Evolutionary conservation across 495 filamentous ascomycete genomes (phyloP), one percentile per base, ranked within the genome.

Genomic region (Penicillium samsonianum): DNA sequence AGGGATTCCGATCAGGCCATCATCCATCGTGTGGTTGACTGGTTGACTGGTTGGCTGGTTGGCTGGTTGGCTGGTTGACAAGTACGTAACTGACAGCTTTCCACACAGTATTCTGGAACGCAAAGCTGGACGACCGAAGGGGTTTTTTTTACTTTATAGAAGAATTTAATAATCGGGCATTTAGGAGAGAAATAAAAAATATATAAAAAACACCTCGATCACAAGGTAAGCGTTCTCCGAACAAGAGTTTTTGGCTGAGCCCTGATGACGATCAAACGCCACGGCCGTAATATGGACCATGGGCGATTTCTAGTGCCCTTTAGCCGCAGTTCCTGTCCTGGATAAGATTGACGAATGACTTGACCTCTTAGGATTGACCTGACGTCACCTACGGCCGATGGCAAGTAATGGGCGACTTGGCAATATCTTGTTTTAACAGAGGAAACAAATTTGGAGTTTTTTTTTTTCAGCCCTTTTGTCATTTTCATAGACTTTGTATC

Each of bases 191-290:
- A 35, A n/a, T n/a, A n/a, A n/a, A n/a, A n/a, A n/a, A n/a, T n/a
- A n/a, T n/a, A n/a, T n/a, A n/a, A n/a, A n/a, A n/a, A n/a, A n/a
- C n/a, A n/a, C n/a, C n/a, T n/a, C n/a, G 23, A 23, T 40, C 35
- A 40, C 38, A 59, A 56, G 56, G 59, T 58, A 66, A 62, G 46
- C 50, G 45, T 17, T 53, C 2, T 49, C 65, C 60, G 59, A 63
- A 60, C 61, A 66, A 69, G 64, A 61, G 28, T 60, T 55, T n/a
- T 41, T 26, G 38, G 54, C 51, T 56, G 55, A 56, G 53, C 53
- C 49, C 35, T 22, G 45, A 58, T 58, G 67, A 60, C 59, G 64
- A 64, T 67, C 61, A 31, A 47, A 45, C 66, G 66, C 66, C 66
- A 67, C 66, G 66, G 51, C 66, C 59, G 64, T 56, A 58, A 66